These are phyloP conservation scores for Physaria fendleri DNA, from an alignment of 345 rosid species.

Conservation along the genomic window DNA sequence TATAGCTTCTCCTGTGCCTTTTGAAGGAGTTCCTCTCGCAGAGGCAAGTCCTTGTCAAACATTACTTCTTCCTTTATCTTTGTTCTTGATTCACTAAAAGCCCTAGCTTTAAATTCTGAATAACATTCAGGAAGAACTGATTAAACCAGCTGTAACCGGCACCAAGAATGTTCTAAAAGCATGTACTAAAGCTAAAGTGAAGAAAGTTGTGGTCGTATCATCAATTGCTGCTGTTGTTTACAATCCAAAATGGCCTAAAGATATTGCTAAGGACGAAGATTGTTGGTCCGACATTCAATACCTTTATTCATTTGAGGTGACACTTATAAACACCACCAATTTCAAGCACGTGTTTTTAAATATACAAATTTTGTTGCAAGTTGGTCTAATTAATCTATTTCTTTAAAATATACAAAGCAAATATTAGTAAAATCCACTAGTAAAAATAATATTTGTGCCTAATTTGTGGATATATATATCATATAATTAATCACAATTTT, in stretches of 20 bases:
- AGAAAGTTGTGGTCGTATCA: slow-evolving; percentile 44
- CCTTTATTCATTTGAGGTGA: slow-evolving; percentile 34
- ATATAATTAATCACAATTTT: too few relatives aligned
- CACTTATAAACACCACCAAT: too few relatives aligned
- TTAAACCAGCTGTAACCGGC: slow-evolving; percentile 40
- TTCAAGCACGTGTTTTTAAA: too few relatives aligned
- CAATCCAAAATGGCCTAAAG: slow-evolving; percentile 39
- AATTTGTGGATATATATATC: too few relatives aligned
- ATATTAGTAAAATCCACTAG: too few relatives aligned
- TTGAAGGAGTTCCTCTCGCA: slow-evolving; percentile 24
- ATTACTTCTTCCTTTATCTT: background rate
- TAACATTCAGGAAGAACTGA: slow-evolving; percentile 34
- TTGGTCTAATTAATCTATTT: background rate
- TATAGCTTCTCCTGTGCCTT: slow-evolving; percentile 43
- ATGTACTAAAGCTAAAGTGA: slow-evolving; percentile 38
- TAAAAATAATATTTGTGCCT: too few relatives aligned
- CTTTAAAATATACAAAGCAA: background rate
- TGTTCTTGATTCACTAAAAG: background rate
- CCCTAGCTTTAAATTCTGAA: background rate
- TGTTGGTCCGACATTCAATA: slow-evolving; percentile 40
- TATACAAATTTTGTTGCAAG: too few relatives aligned
- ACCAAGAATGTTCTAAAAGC: slow-evolving; percentile 43
- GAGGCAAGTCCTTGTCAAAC: slow-evolving; percentile 29
- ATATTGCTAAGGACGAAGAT: slow-evolving; percentile 30
- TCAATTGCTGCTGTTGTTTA: slow-evolving; percentile 35